Conservation (phyloP, 106 monocot genomes). For the Dioscorea zingiberensis region DNA sequence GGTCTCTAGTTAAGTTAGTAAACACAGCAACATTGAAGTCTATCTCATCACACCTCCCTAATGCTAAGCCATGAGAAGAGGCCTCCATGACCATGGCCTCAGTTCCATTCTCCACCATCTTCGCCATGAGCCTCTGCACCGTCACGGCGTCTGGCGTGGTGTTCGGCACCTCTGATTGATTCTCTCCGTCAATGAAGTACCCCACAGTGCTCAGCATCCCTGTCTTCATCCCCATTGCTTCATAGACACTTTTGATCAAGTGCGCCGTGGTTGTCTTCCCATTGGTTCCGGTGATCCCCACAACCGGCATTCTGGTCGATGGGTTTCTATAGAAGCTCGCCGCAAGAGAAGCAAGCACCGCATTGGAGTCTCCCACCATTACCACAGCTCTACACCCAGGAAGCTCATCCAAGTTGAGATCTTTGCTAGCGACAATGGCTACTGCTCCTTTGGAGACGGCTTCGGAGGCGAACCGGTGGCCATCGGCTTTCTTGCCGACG, state of each 20-base stretch:
- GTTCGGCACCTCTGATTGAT: constrained; percentile 16
- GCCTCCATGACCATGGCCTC: constrained; percentile 22
- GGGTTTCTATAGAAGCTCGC: constrained; percentile 24
- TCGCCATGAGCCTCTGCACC: constrained; percentile 22
- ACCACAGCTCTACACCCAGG: constrained; percentile 8
- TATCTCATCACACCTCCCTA: constrained; percentile 20
- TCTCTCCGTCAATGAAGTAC: constrained; percentile 11
- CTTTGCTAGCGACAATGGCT: constrained; percentile 16
- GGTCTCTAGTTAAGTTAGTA: constrained; percentile 25
- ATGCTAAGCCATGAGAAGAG: constrained; percentile 24
- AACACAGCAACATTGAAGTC: constrained; percentile 23
- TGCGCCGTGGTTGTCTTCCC: constrained; percentile 25
- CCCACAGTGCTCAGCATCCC: constrained; percentile 27
- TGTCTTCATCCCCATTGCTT: constrained; percentile 17
- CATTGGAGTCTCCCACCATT: constrained; percentile 10
- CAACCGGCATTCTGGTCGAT: constrained; percentile 19
- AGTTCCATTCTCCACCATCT: constrained; percentile 17
- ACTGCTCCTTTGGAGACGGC: constrained; percentile 19
- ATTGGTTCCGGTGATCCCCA: constrained; percentile 29
- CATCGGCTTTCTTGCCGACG: constrained; percentile 17
- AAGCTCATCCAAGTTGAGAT: constrained; percentile 7
- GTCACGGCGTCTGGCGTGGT: constrained; percentile 27
- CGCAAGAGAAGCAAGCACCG: constrained; percentile 14
- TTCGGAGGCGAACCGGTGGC: constrained; percentile 13
- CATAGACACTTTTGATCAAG: constrained; percentile 18